phyloP scores from a whole-genome alignment of 768 basidiomycete species.

The Kwoniella sp. region DNA sequence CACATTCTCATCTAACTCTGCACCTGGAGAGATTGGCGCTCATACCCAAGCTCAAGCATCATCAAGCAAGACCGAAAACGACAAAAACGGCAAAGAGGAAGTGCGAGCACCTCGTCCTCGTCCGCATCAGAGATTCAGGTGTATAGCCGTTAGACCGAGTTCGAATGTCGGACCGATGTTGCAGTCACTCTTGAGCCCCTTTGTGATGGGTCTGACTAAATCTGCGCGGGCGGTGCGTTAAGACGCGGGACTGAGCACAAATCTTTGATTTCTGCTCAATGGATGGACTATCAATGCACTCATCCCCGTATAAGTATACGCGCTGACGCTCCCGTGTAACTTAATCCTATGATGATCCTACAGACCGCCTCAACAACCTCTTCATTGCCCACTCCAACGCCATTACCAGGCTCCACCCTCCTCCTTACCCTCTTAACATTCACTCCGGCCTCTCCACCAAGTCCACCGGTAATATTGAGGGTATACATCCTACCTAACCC shows the following conservation, averaged over 20 bases:
- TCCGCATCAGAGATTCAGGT: slow-evolving; percentile 21
- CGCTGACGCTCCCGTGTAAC: too few species aligned
- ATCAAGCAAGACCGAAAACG: not conserved
- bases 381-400: slow-evolving; percentile 33
- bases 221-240: slow-evolving; percentile 42
- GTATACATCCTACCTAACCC: slow-evolving; percentile 34
- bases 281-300: not conserved
- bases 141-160: slow-evolving; percentile 36
- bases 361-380: slow-evolving; percentile 43
- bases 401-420: slow-evolving; percentile 37
- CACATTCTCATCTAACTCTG: not conserved
- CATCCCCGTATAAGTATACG: too few species aligned
- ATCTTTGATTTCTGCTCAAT: too few species aligned
- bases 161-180: slow-evolving; percentile 33
- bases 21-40: not conserved
- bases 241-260: too few species aligned
- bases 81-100: not conserved
- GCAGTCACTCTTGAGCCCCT: slow-evolving; percentile 41
- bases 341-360: too few species aligned
- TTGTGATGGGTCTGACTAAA: slow-evolving; percentile 49
- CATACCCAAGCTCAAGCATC: not conserved
- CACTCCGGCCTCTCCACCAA: slow-evolving; percentile 4
- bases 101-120: too few species aligned
- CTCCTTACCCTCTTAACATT: slow-evolving; percentile 34
- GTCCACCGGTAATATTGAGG: slow-evolving; percentile 28